Percentiles rank a stretch among this genome's conserved stretches.
Conservation (phyloP, 805 yeast species). For the Candida yuanshanica region DNA sequence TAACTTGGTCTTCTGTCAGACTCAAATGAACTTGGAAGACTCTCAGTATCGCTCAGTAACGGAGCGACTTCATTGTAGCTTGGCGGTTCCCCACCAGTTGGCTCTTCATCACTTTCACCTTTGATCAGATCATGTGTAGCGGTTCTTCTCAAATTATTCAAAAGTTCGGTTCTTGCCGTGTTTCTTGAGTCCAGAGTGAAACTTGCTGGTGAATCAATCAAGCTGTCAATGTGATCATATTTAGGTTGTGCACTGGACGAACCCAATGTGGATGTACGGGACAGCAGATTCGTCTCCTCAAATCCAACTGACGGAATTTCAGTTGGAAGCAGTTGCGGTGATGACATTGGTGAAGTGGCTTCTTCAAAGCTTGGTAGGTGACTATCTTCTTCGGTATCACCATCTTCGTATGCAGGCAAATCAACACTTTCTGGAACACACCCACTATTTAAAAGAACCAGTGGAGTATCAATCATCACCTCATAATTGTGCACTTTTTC, state of each 20-base stretch:
- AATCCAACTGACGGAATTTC: constrained; percentile 11
- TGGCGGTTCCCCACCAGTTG: constrained; percentile 26
- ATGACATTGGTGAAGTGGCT: constrained; percentile 45
- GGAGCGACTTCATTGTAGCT: constrained; percentile 26
- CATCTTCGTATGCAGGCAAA: constrained; percentile 30
- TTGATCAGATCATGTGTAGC: constrained; percentile 1
- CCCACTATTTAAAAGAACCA: constrained; percentile 43
- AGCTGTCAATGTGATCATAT: constrained; percentile 18
- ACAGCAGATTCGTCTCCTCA: constrained; percentile 17
- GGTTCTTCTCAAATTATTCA: constrained; percentile 11
- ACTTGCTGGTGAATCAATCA: constrained; percentile 12
- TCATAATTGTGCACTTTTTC: constrained; percentile 65
- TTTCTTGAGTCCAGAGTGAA: constrained; percentile 4
- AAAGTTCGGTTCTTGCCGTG: constrained; percentile 8
- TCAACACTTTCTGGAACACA: constrained; percentile 33
- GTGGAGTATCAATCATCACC: constrained; percentile 75
- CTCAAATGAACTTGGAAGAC: constrained; percentile 1
- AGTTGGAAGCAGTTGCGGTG: constrained; percentile 16
- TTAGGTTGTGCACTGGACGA: constrained; percentile 1
- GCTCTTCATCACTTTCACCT: constrained; percentile 1
- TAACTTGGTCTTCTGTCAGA: neutral
- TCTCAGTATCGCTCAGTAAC: constrained; percentile 21
- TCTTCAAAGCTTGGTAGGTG: constrained; percentile 61
- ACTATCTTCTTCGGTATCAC: constrained; percentile 3
- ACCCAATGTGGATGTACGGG: constrained; percentile 18